Evolutionary conservation across 225 moss, liverwort and hornwort genomes (phyloP).

Genomic region (Sphagnum contortum): DNA sequence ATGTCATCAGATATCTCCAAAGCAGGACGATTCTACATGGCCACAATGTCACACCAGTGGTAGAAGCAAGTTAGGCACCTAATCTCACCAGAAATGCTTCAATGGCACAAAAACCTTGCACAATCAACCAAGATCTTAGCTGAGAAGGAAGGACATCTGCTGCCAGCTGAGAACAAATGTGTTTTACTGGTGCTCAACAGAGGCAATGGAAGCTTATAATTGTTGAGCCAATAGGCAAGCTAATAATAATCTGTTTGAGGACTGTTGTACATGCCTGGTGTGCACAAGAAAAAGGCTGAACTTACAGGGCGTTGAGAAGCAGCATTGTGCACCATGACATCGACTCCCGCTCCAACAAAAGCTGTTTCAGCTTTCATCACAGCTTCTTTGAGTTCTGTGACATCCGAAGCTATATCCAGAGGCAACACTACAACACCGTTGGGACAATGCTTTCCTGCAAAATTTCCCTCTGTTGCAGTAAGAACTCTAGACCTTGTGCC

Average conservation of each 20-base stretch:
- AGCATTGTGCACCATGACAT: slow-evolving; percentile 75
- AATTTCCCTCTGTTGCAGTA: not conserved
- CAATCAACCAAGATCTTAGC: too few species aligned
- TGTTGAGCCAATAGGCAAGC: too few species aligned
- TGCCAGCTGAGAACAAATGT: too few species aligned
- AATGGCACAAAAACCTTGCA: too few species aligned
- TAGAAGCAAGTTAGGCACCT: too few species aligned
- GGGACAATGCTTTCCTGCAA: slow-evolving; percentile 20
- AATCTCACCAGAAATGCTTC: too few species aligned
- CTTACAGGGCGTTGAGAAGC: slow-evolving; percentile 50
- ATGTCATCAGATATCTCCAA: slow-evolving; percentile 46
- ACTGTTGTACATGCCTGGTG: too few species aligned
- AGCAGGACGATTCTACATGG: slow-evolving; percentile 28
- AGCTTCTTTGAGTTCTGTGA: slow-evolving; percentile 32
- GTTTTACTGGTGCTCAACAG: too few species aligned
- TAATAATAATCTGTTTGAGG: too few species aligned
- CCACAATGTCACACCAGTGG: not conserved
- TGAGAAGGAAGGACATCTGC: too few species aligned
- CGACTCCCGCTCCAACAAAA: slow-evolving; percentile 55
- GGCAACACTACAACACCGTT: slow-evolving; percentile 46
- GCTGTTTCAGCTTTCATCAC: slow-evolving; percentile 55
- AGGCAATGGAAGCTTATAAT: too few species aligned
- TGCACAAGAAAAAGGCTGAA: not conserved
- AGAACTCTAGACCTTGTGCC: too few species aligned
- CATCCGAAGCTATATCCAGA: slow-evolving; percentile 37